phyloP scores from a whole-genome alignment of 257 asterid genomes.

The Solanum chmielewskii region DNA sequence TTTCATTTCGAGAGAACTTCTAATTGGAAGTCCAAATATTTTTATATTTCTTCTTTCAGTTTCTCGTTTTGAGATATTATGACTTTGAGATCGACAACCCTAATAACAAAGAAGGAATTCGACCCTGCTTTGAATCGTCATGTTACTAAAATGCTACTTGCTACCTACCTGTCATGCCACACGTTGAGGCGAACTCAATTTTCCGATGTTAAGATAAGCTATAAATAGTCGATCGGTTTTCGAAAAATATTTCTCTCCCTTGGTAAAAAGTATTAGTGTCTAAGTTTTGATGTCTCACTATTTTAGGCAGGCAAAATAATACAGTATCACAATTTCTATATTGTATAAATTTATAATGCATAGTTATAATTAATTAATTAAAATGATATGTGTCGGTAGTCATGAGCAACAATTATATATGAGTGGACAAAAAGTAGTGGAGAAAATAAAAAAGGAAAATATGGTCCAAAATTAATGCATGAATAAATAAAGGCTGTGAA shows the following conservation, averaged over 20 bases:
- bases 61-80: background rate
- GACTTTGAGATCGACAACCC: background rate
- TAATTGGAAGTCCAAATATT: background rate
- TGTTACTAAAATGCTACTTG: no score
- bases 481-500: background rate
- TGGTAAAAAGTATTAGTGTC: background rate
- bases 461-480: background rate
- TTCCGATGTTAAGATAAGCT: no score
- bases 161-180: no score
- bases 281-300: background rate
- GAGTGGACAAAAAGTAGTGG: background rate
- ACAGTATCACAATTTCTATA: background rate
- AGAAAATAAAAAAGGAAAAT: background rate
- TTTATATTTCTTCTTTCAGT: background rate
- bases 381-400: background rate
- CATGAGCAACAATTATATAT: background rate
- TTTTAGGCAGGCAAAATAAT: background rate
- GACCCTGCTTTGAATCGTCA: background rate
- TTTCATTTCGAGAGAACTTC: background rate
- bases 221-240: no score
- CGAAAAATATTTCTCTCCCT: accelerated
- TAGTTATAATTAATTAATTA: background rate
- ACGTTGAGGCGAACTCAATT: no score
- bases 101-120: background rate
- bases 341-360: background rate